Evolutionary conservation across 2,329 filamentous ascomycete species (phyloP).

Genomic region (Cryphonectria parasitica): DNA sequence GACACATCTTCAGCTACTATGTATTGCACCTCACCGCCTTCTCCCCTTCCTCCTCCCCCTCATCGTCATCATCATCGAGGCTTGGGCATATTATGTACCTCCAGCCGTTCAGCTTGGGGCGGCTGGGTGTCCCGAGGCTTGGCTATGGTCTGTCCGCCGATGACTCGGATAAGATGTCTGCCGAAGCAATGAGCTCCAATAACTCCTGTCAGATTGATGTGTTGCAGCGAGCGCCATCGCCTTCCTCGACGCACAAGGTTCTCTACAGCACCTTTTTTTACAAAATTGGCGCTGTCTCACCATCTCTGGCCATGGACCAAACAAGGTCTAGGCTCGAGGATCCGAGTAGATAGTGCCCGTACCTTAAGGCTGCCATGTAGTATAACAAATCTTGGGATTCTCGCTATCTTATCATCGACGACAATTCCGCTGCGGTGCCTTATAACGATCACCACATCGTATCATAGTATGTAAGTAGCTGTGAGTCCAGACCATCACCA

Average conservation of each 20-base stretch:
- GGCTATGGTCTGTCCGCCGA: neutral
- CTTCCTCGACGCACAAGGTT: neutral
- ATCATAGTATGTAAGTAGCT: neutral
- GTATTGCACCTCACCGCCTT: neutral
- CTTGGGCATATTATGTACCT: neutral
- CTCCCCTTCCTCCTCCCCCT: neutral
- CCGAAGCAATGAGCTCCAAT: neutral
- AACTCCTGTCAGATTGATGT: neutral
- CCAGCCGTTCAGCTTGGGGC: neutral
- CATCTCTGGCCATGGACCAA: neutral
- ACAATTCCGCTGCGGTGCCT: neutral
- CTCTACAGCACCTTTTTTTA: neutral
- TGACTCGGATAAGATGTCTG: neutral
- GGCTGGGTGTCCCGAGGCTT: neutral
- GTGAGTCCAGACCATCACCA: neutral
- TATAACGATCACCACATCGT: neutral
- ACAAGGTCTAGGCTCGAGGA: neutral
- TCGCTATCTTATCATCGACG: neutral
- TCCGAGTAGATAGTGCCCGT: neutral
- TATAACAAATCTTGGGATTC: slow-evolving; percentile 2
- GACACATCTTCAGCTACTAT: neutral
- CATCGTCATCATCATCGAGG: neutral
- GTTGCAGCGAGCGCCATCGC: neutral
- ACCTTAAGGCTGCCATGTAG: neutral
- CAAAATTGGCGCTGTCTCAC: neutral